Evolutionary conservation across 495 filamentous ascomycete species (phyloP).

Genomic region (Penicillium tannophilum): DNA sequence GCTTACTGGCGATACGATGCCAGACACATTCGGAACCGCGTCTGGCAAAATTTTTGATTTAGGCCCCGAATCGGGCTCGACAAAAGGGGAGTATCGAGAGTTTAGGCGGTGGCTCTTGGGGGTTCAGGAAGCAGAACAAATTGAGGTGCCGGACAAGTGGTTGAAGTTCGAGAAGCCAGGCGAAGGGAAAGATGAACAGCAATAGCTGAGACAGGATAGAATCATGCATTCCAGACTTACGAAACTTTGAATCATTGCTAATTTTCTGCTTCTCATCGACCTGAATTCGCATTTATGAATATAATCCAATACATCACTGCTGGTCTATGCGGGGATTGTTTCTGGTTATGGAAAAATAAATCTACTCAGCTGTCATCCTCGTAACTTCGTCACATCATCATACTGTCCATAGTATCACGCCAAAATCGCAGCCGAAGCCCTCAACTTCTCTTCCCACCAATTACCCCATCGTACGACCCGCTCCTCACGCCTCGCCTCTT

Average conservation of each 20-base stretch:
- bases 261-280: neutral
- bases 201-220: constrained; percentile 1
- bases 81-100: constrained; percentile 13
- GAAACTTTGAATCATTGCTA: neutral
- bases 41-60: constrained; percentile 9
- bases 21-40: constrained; percentile 1
- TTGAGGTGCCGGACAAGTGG: constrained; percentile 14
- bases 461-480: constrained; percentile 73
- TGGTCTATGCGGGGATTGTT: neutral
- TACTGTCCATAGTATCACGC: neutral
- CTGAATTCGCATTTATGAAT: neutral
- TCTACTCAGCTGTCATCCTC: neutral
- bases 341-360: too few relatives aligned
- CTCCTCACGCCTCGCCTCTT: constrained; percentile 72
- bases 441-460: constrained; percentile 71
- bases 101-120: constrained; percentile 6
- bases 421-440: constrained; percentile 17
- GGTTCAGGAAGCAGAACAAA: constrained; percentile 9
- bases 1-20: constrained; percentile 4
- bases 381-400: neutral
- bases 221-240: neutral
- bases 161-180: constrained; percentile 16
- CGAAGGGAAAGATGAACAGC: neutral
- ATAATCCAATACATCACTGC: neutral
- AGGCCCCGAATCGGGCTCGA: constrained; percentile 9